These are phyloP conservation scores for Yamadazyma diddensiae DNA, from an alignment of 1,139 yeast genomes.

Conservation along the genomic window DNA sequence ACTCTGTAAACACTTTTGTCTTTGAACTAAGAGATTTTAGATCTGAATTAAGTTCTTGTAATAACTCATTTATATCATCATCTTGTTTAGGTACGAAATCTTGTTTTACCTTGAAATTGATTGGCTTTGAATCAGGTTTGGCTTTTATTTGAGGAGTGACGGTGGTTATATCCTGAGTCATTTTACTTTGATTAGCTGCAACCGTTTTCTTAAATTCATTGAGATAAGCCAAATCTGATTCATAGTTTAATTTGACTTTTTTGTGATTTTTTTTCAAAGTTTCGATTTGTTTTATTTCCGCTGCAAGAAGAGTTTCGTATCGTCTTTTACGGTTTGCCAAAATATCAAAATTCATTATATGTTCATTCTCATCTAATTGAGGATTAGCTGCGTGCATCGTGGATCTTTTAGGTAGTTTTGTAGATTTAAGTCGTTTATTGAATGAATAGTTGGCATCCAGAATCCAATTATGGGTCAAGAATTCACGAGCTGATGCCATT, in stretches of 20 bases:
- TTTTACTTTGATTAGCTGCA: conserved; percentile 12
- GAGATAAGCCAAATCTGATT: conserved; percentile 34
- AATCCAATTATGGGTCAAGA: conserved; percentile 32
- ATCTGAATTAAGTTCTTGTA: conserved; percentile 19
- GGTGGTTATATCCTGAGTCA: conserved; percentile 8
- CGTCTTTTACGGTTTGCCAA: conserved; percentile 27
- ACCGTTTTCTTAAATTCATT: conserved; percentile 23
- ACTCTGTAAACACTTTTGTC: conserved; percentile 18
- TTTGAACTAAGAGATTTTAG: conserved; percentile 18
- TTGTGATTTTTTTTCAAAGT: conserved; percentile 30
- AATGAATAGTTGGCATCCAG: conserved; percentile 28
- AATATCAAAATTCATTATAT: conserved; percentile 30
- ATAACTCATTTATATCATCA: conserved; percentile 20
- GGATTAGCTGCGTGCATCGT: conserved; percentile 17
- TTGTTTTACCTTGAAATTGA: background rate
- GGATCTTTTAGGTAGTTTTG: conserved; percentile 34
- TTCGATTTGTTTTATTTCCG: conserved; percentile 37
- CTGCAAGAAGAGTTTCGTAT: conserved; percentile 40
- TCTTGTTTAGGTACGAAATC: conserved; percentile 27
- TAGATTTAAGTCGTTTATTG: conserved; percentile 26
- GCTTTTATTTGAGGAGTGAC: background rate
- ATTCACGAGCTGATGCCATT: conserved; percentile 26
- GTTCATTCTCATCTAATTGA: conserved; percentile 16
- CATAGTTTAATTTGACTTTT: conserved; percentile 21
- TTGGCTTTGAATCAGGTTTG: background rate